Evolutionary conservation across 805 yeast species (phyloP), one percentile per base, ranked within the genome.

Genomic region (Candida xiaguanensis): DNA sequence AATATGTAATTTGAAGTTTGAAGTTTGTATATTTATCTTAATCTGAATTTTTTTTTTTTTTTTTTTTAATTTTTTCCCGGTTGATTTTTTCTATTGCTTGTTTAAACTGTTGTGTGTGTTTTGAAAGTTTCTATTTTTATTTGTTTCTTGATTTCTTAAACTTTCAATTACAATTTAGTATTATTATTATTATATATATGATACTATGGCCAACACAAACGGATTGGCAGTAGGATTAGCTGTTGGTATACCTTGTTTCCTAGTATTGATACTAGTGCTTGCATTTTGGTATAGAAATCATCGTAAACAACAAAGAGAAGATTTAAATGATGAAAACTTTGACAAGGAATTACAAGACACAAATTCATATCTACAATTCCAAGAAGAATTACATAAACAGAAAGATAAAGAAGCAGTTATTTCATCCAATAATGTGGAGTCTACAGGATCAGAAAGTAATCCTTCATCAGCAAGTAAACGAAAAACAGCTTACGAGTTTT

Each of bases 141-240:
- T 20, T 20, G 24, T 20, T 20, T 20, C 24, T 20, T 20, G 24
- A 9, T 26, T 26, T n/a, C 15, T 11, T 11, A 26, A 26, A 26
- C 29, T 5, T 9, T 12, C 29, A 26, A 12, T 26, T 9, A 6
- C n/a, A 8, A 26, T 26, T 11, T 12, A 12, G 9, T 26, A 12
- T 26, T 11, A 8, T 11, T 29, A 29, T 29, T 5, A 5, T 6
- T 29, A 8, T 20, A 20, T 26, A 26, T 9, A 26, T 26, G 29
- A 8, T 15, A 35, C 5, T 7, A 52, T 52, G 57, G 49, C 34
- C 8, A 42, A 45, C 32, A 41, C 39, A 20, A 48, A 47, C 31
- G 51, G 58, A 8, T 50, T 66, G 39, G 62, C 72, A 5, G 71
- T 67, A 12, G 73, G 73, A 2, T 51, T 68, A 28, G 67, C 70